Base-by-base conservation (phyloP, 345 rosid species). In the Melaleuca alternifolia region DNA sequence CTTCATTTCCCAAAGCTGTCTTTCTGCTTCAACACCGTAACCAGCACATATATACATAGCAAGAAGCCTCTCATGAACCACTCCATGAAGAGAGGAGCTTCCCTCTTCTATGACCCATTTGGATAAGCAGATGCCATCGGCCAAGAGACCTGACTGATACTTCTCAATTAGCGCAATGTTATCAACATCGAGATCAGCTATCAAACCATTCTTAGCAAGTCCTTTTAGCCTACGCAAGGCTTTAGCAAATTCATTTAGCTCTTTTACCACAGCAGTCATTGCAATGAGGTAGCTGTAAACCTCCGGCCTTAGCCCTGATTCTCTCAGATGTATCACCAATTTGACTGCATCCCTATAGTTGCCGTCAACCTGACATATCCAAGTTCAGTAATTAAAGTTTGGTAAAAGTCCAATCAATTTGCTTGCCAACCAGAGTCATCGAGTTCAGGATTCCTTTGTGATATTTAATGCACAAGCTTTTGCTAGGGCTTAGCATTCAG, bases 11-110 rank as follows among this genome's bases (percentile, higher is more conserved):
- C 99, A 97, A 48, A 97, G 91, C 89, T 97, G 96, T 86, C 91
- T 93, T 90, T 97, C 99, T 28, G 98, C 98, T 79, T 95, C 98
- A 26, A 89, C 91, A 86, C 98, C 99, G 62, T 89, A 93, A 62
- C 99, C 97, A 5, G 98, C 95, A 37, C 99, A 97, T 50, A 97
- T 90, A 87, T 97, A 93, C 99, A 97, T 97, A 44, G 97, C 97
- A 2, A 97, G 93, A 85, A 97, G 99, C 84, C 94, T 94, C 91
- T 97, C 98, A 26, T 96, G 98, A 54, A 95, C 93, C 51, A 92
- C 92, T 52, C 97, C 98, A 50, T 86, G 51, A 50, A 97, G 88
- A 6, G 97, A 89, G 75, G 92, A 89, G 56, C 89, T 88, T 37
- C 94, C 94, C 82, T 97, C 98, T 88, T 94, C 90, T 86, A 95